Evolutionary conservation across 2,329 filamentous ascomycete genomes (phyloP).

Genomic region (Mycocentrospora acerina): DNA sequence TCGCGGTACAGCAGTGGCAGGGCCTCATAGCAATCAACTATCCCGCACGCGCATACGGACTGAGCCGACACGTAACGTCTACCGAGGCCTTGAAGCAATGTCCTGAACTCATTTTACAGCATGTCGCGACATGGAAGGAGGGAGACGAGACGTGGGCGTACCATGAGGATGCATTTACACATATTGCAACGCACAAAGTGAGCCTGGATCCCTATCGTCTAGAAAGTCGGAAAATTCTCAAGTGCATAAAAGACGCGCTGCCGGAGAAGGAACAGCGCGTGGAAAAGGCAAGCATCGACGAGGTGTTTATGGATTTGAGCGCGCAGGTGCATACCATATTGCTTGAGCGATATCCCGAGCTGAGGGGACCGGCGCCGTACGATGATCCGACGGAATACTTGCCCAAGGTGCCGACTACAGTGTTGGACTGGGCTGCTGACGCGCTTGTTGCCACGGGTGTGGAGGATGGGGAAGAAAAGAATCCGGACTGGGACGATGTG

Average conservation of each 20-base stretch:
- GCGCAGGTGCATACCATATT: constrained; percentile 77
- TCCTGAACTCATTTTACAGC: constrained; percentile 79
- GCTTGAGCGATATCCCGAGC: constrained; percentile 73
- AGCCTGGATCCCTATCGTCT: constrained; percentile 89
- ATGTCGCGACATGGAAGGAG: constrained; percentile 93
- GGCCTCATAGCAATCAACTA: constrained; percentile 97
- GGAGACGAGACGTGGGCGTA: constrained; percentile 93
- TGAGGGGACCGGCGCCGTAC: constrained; percentile 67
- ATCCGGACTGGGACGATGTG: constrained; percentile 96
- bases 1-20: constrained; percentile 95
- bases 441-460: constrained; percentile 77
- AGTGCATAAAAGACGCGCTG: constrained; percentile 72
- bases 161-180: constrained; percentile 73
- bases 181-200: constrained; percentile 88
- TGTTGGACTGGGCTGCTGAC: constrained; percentile 80
- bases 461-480: constrained; percentile 70
- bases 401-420: constrained; percentile 71
- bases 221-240: constrained; percentile 79
- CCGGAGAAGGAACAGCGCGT: constrained; percentile 68
- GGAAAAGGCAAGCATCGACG: constrained; percentile 94
- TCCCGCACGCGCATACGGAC: constrained; percentile 76
- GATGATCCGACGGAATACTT: constrained; percentile 71
- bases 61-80: constrained; percentile 76
- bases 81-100: constrained; percentile 84
- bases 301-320: constrained; percentile 91